Base-by-base conservation (phyloP, 2,329 filamentous ascomycete genomes). In the Westerdykella aurantiaca region DNA sequence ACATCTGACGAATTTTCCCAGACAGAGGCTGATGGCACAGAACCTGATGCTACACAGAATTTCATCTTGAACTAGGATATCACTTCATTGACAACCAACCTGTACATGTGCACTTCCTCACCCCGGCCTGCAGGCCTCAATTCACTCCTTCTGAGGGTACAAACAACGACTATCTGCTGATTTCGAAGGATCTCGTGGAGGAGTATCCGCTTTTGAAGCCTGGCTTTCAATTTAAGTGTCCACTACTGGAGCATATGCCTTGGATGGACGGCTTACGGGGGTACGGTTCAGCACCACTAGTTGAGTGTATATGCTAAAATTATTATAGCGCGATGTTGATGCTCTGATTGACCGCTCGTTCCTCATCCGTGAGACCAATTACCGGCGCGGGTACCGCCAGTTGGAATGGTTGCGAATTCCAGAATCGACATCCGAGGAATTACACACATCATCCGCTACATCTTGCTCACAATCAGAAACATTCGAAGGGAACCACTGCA, bases 61-160 rank as follows among this genome's bases (percentile, higher is more conserved):
- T 21, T 21, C 18, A 6, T 21, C 18, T 21, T 6, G 18, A 6
- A 21, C 18, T n/a, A n/a, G n/a, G n/a, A n/a, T n/a, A n/a, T n/a
- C 49, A 53, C 42, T 58, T 52, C 38, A 37, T 53, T 10, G 54
- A 55, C 9, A 40, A 38, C n/a, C 43, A 57, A 31, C 48, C 55
- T 10, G 17, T 60, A 0, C 55, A 60, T 31, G 47, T 56, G 2
- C 46, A 56, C 31, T 56, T 60, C 39, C 58, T 60, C 37, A 34
- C 39, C 7, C 50, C 52, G 1, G 43, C 51, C 23, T 60, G 56
- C 41, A 42, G 45, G 34, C 55, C 54, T 4, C 55, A 58, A 38
- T 47, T 55, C 16, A 22, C n/a, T 18, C 14, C 38, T 5, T 33
- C 45, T 11, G 17, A 21, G 2, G 25, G 9, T 4, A 29, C 4